Base-by-base conservation (phyloP, 768 basidiomycete genomes). In the Mycena pura region DNA sequence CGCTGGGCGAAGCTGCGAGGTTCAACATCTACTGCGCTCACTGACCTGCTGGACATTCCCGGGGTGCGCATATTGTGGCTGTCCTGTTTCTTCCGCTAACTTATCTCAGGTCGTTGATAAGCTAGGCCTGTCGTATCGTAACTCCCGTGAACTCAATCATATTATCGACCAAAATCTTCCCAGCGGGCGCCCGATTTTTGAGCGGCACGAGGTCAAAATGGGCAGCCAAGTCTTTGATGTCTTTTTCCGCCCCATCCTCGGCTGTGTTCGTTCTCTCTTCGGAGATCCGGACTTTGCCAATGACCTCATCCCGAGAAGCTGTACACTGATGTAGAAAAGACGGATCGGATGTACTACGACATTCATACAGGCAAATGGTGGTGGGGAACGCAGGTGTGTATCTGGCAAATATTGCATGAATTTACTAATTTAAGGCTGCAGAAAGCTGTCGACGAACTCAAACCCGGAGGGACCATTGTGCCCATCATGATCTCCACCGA, bases 331-430 rank as follows among this genome's bases (percentile, higher is more conserved):
- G 62, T 64, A 7, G 68, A 70, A 21, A 67, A 40, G 0, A 63
- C 62, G 13, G 24, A 63, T 15, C 64, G 58, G 0, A 15, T 72
- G 19, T 74, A 68, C 24, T 69, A 75, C 63, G 81, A 84, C 40
- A 77, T 84, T 74, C 72, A 82, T 40, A 84, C 80, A 0, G 81
- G 78, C 0, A 73, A 76, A 44, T 85, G 84, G 84, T 84, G 82
- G 84, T 84, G 82, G 82, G 45, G 47, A 10, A 77, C 73, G 1
- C 83, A 84, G 72, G 83, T 83, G 60, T 27, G 75, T n/a, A 64
- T 15, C 15, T 55, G n/a, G 19, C 28, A 34, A 28, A 38, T 49
- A 29, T 43, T 40, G 19, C n/a, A n/a, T 24, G 17, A 31, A 38
- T 27, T n/a, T 29, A 9, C 28, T 53, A 13, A n/a, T 36, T 28